Percentiles rank a stretch among this genome's conserved stretches.
phyloP scores from a whole-genome alignment of 2,329 filamentous ascomycete species.

The Atkinsonella texensis region DNA sequence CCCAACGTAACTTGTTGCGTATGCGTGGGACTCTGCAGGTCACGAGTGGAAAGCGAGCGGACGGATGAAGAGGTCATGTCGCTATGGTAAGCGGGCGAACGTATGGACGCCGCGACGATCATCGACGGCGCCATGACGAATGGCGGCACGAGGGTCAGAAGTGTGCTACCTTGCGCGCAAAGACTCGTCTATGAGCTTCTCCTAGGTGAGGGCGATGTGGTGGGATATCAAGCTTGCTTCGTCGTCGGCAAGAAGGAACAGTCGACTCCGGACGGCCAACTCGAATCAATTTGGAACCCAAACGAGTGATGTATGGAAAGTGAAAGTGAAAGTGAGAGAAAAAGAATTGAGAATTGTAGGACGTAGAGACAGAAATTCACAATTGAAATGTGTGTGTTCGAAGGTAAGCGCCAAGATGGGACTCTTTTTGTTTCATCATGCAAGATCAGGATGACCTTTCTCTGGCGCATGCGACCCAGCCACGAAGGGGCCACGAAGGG shows the following conservation, averaged over 20 bases:
- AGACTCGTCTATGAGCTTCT: no score
- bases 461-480: neutral
- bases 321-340: neutral
- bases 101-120: neutral
- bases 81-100: constrained; percentile 4
- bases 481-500: no score
- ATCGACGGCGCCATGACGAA: constrained; percentile 5
- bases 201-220: no score
- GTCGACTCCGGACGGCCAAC: neutral
- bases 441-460: neutral
- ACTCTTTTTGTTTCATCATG: neutral
- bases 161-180: neutral
- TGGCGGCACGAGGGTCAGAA: neutral
- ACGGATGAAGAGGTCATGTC: constrained; percentile 1
- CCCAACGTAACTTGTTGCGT: constrained; percentile 62
- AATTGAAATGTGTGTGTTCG: neutral
- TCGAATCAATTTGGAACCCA: neutral
- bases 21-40: constrained; percentile 46
- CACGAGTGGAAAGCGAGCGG: constrained; percentile 32
- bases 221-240: no score
- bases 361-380: neutral
- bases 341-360: neutral
- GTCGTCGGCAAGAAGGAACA: no score
- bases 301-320: neutral
- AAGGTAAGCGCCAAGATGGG: neutral